Conservation (phyloP, 2,329 filamentous ascomycete genomes). For the Nemania bipapillata region DNA sequence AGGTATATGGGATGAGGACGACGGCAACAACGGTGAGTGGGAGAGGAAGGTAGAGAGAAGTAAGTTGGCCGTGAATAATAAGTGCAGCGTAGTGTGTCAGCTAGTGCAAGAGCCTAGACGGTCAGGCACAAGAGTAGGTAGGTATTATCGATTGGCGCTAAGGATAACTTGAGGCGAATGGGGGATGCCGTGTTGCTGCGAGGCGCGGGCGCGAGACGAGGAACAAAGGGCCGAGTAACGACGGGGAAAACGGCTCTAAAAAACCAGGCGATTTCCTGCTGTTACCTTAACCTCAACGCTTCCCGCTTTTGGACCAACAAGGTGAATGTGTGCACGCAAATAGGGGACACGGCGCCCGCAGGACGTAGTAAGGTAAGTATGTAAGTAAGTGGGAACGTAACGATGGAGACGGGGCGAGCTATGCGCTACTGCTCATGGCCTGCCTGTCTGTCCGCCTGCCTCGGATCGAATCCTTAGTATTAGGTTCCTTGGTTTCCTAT, state of each 20-base stretch:
- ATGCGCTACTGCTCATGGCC: constrained; percentile 30
- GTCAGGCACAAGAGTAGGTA: constrained; percentile 9
- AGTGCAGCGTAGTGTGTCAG: constrained; percentile 15
- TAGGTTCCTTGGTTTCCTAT: constrained; percentile 17
- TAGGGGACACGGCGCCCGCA: constrained; percentile 37
- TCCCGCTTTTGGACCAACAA: constrained; percentile 15
- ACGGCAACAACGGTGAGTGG: constrained; percentile 3
- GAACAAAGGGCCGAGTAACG: constrained; percentile 50
- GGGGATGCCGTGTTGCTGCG: constrained; percentile 24
- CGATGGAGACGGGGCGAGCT: constrained; percentile 34
- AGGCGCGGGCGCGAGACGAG: constrained; percentile 42
- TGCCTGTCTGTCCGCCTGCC: neutral
- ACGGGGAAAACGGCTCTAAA: constrained; percentile 25
- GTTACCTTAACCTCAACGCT: constrained; percentile 29
- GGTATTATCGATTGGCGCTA: constrained; percentile 30
- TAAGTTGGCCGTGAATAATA: constrained; percentile 17
- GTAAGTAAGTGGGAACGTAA: constrained; percentile 31
- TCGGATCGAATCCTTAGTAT: constrained; percentile 7
- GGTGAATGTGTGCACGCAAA: constrained; percentile 25
- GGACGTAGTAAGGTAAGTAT: constrained; percentile 23
- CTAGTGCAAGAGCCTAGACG: constrained; percentile 19
- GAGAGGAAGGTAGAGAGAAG: constrained; percentile 14
- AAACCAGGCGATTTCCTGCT: constrained; percentile 26
- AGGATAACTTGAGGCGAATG: constrained; percentile 36
- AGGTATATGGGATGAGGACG: constrained; percentile 1